Evolutionary conservation across 164 flowering plant species (phyloP), one percentile per base, ranked within the genome.

Genomic region (Piper betle): DNA sequence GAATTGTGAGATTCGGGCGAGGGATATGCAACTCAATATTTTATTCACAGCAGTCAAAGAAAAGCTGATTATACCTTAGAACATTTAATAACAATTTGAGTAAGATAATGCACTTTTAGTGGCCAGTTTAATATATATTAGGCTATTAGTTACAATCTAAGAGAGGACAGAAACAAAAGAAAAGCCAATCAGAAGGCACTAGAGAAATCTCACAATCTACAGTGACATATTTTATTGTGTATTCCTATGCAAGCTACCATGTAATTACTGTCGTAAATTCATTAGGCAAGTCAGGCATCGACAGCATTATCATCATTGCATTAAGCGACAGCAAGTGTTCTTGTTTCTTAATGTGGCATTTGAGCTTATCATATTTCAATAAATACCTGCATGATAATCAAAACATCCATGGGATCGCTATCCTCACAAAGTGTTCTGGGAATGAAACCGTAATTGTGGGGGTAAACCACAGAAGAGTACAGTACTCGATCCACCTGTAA

Each of bases 371-470:
- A n/a, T 6, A 39, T 66, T 61, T 17, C n/a, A 20, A 37, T 33
- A 25, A 57, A 56, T 78, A 84, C 97, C 93, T 88, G 97, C 96
- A 91, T 88, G 66, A 88, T 69, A 63, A 91, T 70, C 62, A 91
- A 71, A 62, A 91, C 96, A 81, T 91, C 97, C 75, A 91, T 42
- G 40, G 97, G 96, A 71, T 88, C 97, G 69, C 65, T 82, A 69
- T 91, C 97, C 72, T 88, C 96, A 64, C 97, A 91, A 3, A 91
- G 81, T 10, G 96, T 88, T 12, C 96, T 91, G 12, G 96, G 96
- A 64, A 91, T 81, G 78, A 91, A 91, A 46, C 97, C 97, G 71
- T 91, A 91, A 81, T 91, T 91, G 77, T 91, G 97, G 58, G 97
- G 97, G 66, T 87, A 91, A 39, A 91, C 97, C 53, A 88, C 87